Base-by-base conservation (phyloP, 371 early-diverging fungal species). In the Sporodiniella umbellata region DNA sequence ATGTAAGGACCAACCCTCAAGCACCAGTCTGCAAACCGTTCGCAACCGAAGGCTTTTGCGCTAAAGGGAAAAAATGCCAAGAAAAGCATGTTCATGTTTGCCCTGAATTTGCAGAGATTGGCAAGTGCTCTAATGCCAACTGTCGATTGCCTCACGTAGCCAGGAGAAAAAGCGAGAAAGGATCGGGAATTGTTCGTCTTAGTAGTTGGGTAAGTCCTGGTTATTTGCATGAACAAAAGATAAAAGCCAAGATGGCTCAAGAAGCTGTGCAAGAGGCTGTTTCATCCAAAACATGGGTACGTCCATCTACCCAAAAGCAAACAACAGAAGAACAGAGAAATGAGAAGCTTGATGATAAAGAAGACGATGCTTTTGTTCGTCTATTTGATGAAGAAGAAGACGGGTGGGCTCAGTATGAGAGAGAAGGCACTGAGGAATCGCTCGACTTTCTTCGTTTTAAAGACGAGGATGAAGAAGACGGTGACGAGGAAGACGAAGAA, bases 31-130 rank as follows among this genome's bases (percentile, higher is more conserved):
- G 83, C 42, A 67, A 64, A 23, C 66, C 76, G 7, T 82, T 82
- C 63, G 79, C 79, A 0, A 70, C 70, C 39, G 75, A 79, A 53
- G 83, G 83, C 10, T 82, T 76, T 60, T 82, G 83, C 49, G 57
- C 70, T 7, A 66, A 72, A 33, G 83, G 79, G 10, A 39, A 51
- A 14, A 57, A 56, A 1, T 82, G 83, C 35, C 62, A 63, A 28
- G 66, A 79, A 48, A 75, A 79, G 14, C 83, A 82, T 57, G 61
- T 80, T 7, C 79, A 78, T 62, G 75, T 82, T 1, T 82, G 83
- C 33, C 83, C 83, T 1, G 78, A 77, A 44, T 80, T 82, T 64
- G 76, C 76, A 12, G 80, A 65, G 33, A 75, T 78, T 0, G 59
- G 68, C 1, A 66, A 70, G 53, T 80, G 83, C 15, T 75, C 79